A percentile compares a stretch with the other conserved stretches of the same genome.
These are phyloP conservation scores for Colletotrichum salicis DNA, from an alignment of 2,329 filamentous ascomycete species.

Conservation along the genomic window DNA sequence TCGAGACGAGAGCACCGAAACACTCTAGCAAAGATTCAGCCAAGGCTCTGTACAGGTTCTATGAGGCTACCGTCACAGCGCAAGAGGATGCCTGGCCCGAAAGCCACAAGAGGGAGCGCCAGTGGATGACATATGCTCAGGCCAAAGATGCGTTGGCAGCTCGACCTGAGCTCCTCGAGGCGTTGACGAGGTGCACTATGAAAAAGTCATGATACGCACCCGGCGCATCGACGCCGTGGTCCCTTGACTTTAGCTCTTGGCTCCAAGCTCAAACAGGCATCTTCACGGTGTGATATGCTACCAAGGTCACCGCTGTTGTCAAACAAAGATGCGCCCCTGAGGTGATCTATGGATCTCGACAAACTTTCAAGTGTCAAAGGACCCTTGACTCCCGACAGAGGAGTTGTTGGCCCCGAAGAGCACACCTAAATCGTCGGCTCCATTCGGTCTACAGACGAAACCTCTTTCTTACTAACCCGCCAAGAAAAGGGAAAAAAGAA, in stretches of 20 bases:
- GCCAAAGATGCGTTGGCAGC: slow-evolving; percentile 81
- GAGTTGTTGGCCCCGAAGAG: background rate
- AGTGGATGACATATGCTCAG: slow-evolving; percentile 88
- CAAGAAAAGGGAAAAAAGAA: slow-evolving; percentile 16
- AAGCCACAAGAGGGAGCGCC: slow-evolving; percentile 86
- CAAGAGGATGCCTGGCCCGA: slow-evolving; percentile 94
- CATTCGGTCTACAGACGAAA: slow-evolving; percentile 30
- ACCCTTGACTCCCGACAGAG: background rate
- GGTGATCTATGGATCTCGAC: slow-evolving; percentile 10
- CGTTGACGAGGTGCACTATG: slow-evolving; percentile 83
- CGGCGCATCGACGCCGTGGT: slow-evolving; percentile 11
- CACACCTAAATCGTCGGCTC: background rate
- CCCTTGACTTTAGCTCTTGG: background rate
- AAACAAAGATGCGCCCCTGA: background rate
- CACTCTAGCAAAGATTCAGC: slow-evolving; percentile 70
- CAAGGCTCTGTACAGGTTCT: slow-evolving; percentile 79
- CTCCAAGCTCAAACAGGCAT: slow-evolving; percentile 12
- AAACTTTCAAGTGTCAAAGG: background rate
- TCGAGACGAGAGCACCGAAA: slow-evolving; percentile 85
- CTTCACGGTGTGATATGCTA: background rate
- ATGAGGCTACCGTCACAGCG: slow-evolving; percentile 86
- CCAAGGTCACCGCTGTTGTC: background rate
- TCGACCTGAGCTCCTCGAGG: slow-evolving; percentile 88
- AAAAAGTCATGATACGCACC: slow-evolving; percentile 41
- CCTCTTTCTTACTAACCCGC: slow-evolving; percentile 19